phyloP scores from a whole-genome alignment of 164 flowering plant species.

The Chimonanthus praecox region DNA sequence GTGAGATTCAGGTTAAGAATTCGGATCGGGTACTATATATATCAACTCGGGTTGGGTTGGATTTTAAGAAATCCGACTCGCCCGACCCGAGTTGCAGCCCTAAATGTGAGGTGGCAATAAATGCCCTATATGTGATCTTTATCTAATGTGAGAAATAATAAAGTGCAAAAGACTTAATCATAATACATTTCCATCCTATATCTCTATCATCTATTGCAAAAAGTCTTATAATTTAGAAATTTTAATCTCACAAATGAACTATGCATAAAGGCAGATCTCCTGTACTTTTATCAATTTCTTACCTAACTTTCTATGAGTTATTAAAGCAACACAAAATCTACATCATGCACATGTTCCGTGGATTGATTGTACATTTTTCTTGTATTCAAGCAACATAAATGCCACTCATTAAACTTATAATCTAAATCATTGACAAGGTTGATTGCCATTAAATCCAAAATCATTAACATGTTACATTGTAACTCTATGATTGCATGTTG shows the following conservation, averaged over 20 bases:
- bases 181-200: no score
- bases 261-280: neutral
- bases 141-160: no score
- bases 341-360: neutral
- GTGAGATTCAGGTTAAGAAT: no score
- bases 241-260: neutral
- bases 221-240: no score
- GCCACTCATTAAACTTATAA: neutral
- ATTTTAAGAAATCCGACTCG: no score
- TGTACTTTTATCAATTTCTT: neutral
- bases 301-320: neutral
- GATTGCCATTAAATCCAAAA: neutral
- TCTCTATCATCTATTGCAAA: no score
- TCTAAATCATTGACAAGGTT: neutral
- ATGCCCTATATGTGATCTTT: no score
- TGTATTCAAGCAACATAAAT: neutral
- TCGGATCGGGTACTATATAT: no score
- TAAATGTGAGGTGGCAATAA: no score
- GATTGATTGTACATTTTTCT: neutral
- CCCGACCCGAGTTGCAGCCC: no score
- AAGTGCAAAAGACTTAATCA: no score
- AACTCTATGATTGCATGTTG: neutral
- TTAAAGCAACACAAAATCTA: neutral
- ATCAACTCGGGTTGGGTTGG: no score
- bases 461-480: neutral